Percentiles rank a stretch among this genome's conserved stretches.
These are phyloP conservation scores for Fragaria nilgerrensis DNA, from an alignment of 306 rosid species.

Conservation along the genomic window DNA sequence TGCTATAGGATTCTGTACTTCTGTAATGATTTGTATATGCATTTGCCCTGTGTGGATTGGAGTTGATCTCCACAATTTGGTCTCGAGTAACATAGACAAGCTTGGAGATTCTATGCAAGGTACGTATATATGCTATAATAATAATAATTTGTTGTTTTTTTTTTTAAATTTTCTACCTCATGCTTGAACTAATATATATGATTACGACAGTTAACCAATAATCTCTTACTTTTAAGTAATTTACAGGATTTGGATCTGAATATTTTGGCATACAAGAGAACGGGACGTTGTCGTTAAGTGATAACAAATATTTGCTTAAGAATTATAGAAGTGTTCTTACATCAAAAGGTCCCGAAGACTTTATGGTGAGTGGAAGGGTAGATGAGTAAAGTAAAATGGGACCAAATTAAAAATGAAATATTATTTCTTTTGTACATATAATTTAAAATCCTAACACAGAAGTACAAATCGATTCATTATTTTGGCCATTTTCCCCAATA, in stretches of 20 bases:
- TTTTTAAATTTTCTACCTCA: not conserved
- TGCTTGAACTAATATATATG: not conserved
- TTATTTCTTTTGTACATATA: no score
- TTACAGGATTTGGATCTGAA: constrained; percentile 21
- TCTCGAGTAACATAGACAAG: constrained; percentile 20
- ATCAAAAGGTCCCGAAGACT: constrained; percentile 22
- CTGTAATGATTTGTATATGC: not conserved
- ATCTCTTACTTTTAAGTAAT: not conserved
- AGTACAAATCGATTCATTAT: no score
- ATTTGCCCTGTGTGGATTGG: constrained; percentile 28
- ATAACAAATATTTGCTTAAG: not conserved
- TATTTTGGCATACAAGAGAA: constrained; percentile 5
- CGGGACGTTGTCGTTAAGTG: not conserved
- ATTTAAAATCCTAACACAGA: no score
- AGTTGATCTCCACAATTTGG: constrained; percentile 23
- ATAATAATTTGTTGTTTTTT: not conserved
- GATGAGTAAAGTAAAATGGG: not conserved
- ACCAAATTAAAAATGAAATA: no score
- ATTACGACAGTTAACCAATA: not conserved
- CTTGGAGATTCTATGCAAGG: constrained; percentile 29
- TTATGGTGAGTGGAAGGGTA: constrained; percentile 9
- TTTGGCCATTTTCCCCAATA: not conserved
- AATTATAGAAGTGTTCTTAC: constrained; percentile 20
- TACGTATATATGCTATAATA: not conserved
- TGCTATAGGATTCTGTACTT: constrained; percentile 12